Evolutionary conservation across 257 asterid genomes (phyloP).

Genomic region (Ilex asprella): DNA sequence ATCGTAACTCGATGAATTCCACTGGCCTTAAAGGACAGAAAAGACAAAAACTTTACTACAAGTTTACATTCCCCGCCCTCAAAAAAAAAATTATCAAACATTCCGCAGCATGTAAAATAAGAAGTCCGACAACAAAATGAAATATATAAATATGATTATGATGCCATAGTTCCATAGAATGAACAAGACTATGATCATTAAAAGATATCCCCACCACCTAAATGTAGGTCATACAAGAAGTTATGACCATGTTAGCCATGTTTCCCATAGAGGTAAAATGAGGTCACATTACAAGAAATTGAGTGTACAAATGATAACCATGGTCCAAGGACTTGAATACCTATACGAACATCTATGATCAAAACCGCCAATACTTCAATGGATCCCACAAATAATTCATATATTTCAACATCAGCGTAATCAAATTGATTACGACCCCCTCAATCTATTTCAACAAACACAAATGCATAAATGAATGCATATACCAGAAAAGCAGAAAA

Average conservation of each 20-base stretch:
- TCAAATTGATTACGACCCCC: neutral
- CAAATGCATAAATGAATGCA: neutral
- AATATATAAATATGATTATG: no score
- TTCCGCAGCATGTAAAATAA: no score
- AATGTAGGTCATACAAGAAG: slow-evolving; percentile 19
- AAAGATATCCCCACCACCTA: slow-evolving; percentile 14
- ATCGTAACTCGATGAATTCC: no score
- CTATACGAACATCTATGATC: no score
- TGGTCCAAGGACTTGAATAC: slow-evolving; percentile 5
- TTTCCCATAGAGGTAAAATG: slow-evolving; percentile 16
- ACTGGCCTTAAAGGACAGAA: no score
- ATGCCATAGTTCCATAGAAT: slow-evolving; percentile 1
- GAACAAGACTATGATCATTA: slow-evolving; percentile 3
- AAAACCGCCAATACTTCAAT: no score
- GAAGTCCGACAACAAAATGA: no score
- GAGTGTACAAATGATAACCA: slow-evolving; percentile 12
- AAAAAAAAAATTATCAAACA: no score
- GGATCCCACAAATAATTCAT: no score
- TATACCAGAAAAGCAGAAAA: slow-evolving; percentile 14
- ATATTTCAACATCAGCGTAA: slow-evolving; percentile 1
- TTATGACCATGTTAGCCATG: slow-evolving; percentile 6
- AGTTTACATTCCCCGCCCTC: no score
- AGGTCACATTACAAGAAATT: slow-evolving; percentile 18
- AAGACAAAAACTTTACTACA: no score
- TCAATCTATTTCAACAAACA: neutral